Base-by-base conservation (phyloP, 2,329 filamentous ascomycete species). In the Thielaviopsis musarum region DNA sequence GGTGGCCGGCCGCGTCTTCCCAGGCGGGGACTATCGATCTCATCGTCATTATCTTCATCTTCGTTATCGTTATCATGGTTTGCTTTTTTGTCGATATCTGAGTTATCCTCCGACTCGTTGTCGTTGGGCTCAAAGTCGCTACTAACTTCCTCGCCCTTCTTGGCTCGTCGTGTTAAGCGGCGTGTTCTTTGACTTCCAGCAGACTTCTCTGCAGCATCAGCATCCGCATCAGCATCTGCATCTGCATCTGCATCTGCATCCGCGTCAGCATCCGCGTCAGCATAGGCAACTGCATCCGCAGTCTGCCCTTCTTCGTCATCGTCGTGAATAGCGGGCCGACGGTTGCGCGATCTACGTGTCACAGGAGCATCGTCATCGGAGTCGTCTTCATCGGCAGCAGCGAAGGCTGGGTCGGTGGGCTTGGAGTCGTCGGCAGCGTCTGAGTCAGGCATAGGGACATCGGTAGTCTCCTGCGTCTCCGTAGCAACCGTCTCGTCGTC, bases 121-220 rank as follows among this genome's bases (percentile, higher is more conserved):
- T 73, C 60, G 17, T 54, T 77, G 19, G 80, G 80, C 59, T 83
- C 80, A 64, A 82, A 83, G 63, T 83, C 80, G 64, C 79, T 82
- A 57, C 79, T 82, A 5, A 74, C 75, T 61, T 82, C 79, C 59
- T 78, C 74, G 1, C 71, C 66, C 6, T 74, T 75, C 63, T 74
- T 73, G 51, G 74, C 73, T 59, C 72, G 75, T 58, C 72, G 75
- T 13, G 72, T 80, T 53, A 80, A 67, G 5, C 78, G 77, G 64
- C 55, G 71, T 69, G n/a, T 61, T 28, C 52, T 69, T 66, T 48
- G 63, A 62, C 28, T 66, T 10, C 64, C 67, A 7, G 66, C 63
- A 45, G 66, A 59, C 56, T 66, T 66, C 45, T 68, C 66, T 15
- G 5, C 38, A 17, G 38, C 13, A 45, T 17, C 38, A n/a, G 38